Percentiles rank a stretch among this genome's conserved stretches.
phyloP scores from a whole-genome alignment of 306 rosid species.

The Casuarina equisetifolia region DNA sequence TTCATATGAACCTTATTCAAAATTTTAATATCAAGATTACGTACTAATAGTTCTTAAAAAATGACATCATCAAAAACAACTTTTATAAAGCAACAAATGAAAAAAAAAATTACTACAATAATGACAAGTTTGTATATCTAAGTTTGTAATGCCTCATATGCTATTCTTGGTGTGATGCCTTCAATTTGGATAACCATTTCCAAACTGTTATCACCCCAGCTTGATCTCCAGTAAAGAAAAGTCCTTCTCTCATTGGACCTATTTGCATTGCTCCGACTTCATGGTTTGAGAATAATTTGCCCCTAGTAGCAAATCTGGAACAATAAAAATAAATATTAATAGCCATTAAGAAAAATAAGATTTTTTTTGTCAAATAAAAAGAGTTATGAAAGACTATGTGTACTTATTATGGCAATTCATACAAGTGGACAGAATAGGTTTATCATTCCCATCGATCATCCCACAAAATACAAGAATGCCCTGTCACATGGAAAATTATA shows the following conservation, averaged over 20 bases:
- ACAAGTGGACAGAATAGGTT: constrained; percentile 37
- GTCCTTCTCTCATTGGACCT: constrained; percentile 39
- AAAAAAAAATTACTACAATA: too few species aligned
- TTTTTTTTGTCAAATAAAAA: background rate
- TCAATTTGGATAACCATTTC: constrained; percentile 30
- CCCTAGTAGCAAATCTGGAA: constrained; percentile 39
- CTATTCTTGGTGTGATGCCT: background rate
- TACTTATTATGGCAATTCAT: constrained; percentile 54
- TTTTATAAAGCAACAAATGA: too few species aligned
- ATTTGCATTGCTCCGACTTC: constrained; percentile 22
- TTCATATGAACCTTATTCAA: too few species aligned
- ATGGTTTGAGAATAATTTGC: constrained; percentile 35
- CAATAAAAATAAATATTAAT: background rate
- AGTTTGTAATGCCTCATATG: too few species aligned
- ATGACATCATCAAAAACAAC: too few species aligned
- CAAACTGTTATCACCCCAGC: constrained; percentile 39
- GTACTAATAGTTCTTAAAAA: too few species aligned
- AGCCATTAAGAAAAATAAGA: too few species aligned
- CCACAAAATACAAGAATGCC: constrained; percentile 41
- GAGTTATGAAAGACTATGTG: background rate
- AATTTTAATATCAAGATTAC: too few species aligned
- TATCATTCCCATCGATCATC: constrained; percentile 27
- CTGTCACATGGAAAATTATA: constrained; percentile 17
- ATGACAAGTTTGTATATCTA: too few species aligned
- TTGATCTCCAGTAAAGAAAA: constrained; percentile 45